Evolutionary conservation across 2,329 filamentous ascomycete genomes (phyloP), one percentile per base, ranked within the genome.

Genomic region (Rhinocladiella mackenziei): DNA sequence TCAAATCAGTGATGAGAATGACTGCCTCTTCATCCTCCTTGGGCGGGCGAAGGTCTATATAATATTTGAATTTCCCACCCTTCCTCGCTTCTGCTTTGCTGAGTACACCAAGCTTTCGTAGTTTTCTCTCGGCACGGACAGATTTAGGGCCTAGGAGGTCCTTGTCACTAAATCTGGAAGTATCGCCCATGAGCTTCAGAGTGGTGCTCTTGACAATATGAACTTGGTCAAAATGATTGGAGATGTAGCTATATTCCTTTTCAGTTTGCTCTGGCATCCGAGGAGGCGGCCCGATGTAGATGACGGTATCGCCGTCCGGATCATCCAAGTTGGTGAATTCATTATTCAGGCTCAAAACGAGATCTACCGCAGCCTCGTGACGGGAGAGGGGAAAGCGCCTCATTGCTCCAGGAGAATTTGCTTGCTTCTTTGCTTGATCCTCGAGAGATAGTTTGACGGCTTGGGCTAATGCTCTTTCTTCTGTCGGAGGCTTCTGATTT

Each of bases 31-130:
- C 79, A 1, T 78, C 82, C 57, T 82, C 75, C 0, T 63, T 63
- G 0, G 76, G 72, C 0, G 81, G 81, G 0, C 80, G 83, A 9
- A 85, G 66, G 53, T 86, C 80, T 25, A 86, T 56, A 13, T 83
- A 64, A 51, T 76, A 84, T 45, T 72, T 71, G 56, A 83, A 53
- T 36, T 29, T 45, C 3, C 29, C 31, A 29, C 46, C 46, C 15
- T 31, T 43, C 20, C 17, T 29, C 11, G 26, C 32, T 34, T 53
- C 50, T 17, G 40, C 34, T 20, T 38, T 11, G 10, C 33, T 23
- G 15, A 50, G 36, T 3, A 53, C 28, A 4, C 31, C 43, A 5
- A 38, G 32, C 37, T 48, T 50, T 31, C 50, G 44, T 32, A 53
- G 23, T 10, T 25, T 43, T 38, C 40, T 37, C 31, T 55, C 42